Evolutionary conservation across 2,329 filamentous ascomycete species (phyloP), one percentile per base, ranked within the genome.

Genomic region (Colletotrichum orchidophilum): DNA sequence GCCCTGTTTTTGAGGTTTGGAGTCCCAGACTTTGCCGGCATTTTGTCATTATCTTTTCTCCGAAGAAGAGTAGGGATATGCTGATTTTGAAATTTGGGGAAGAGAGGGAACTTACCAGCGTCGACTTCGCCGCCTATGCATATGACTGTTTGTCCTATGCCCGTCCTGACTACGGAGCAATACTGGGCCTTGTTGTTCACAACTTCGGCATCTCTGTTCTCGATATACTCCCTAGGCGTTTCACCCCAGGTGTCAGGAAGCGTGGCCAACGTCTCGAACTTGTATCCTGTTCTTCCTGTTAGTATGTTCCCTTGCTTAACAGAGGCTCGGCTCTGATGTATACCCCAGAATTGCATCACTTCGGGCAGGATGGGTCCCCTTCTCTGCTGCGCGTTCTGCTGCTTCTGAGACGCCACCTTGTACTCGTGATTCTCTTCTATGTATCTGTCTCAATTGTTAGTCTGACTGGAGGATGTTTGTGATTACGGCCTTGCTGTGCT

Each of bases 161-260:
- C 94, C 0, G 96, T 98, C 46, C 92, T 91, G 1, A 97, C 95
- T 24, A 99, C 90, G 3, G 95, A 98, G 83, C 96, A 99, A 84
- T 98, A 98, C 78, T 99, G 96, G 1, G 94, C 93, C 77, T 95
- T 91, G 80, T 98, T 99, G 80, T 92, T 95, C 60, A 98, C 95
- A 9, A 91, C 77, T 65, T 92, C 86, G 3, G 90, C 80, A 53
- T 93, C 90, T 31, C 96, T 90, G 66, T 83, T 84, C 78, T 97
- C 95, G 73, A 99, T 98, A 70, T 91, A 90, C 1, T 93, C 91
- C 66, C 94, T 89, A 0, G 91, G 84, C 0, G 90, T 92, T 67
- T 92, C 88, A 64, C 88, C 91, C 91, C 95, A 98, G 0, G 92
- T 88, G 2, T 87, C 83, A 2, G 94, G 91, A 4, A 98, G 83